Base-by-base conservation (phyloP, 768 basidiomycete species). In the Mrakia hoshinonis region DNA sequence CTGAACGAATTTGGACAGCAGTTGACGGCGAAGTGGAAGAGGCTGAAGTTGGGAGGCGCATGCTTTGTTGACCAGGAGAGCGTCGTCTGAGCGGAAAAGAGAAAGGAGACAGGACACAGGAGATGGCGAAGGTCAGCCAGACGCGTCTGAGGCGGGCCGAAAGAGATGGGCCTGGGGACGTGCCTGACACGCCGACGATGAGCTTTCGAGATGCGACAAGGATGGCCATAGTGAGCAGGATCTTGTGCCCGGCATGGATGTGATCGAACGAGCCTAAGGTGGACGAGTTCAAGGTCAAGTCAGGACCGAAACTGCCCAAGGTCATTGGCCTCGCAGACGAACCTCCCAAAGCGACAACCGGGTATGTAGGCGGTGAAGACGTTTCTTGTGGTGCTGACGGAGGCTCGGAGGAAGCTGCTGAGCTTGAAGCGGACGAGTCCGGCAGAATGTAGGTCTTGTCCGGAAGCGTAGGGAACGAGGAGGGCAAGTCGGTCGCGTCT, bases 221-320 rank as follows among this genome's bases (percentile, higher is more conserved):
- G 1, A 90, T 87, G 15, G 86, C 89, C 87, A 96, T 92, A 76
- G 91, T 90, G 13, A 99, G 85, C 36, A 99, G 85, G 72, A 99
- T 94, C 81, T 96, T 96, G 82, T 99, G 96, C 0, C 95, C 96
- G 4, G 92, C 86, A 77, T 99, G 96, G 20, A 99, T 85, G 79
- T 98, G 96, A 80, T 99, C 96, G 79, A 98, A 98, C 0, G 96
- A 98, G 0, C 96, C 72, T 73, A 26, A 26, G n/a, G n/a, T 38
- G 34, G 48, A 18, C 18, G 24, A 64, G 4, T 29, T 13, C 48
- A 43, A 24, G 29, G 29, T n/a, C 29, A 29, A 22, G 58, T 34
- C 12, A 52, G 20, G 52, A 18, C 34, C 13, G 43, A 52, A 34
- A 54, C 13, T 3, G 39, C 12, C 12, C 22, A 18, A 18, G 52